phyloP scores from a whole-genome alignment of 2,329 filamentous ascomycete genomes.

The Chrysoporthe puriensis region DNA sequence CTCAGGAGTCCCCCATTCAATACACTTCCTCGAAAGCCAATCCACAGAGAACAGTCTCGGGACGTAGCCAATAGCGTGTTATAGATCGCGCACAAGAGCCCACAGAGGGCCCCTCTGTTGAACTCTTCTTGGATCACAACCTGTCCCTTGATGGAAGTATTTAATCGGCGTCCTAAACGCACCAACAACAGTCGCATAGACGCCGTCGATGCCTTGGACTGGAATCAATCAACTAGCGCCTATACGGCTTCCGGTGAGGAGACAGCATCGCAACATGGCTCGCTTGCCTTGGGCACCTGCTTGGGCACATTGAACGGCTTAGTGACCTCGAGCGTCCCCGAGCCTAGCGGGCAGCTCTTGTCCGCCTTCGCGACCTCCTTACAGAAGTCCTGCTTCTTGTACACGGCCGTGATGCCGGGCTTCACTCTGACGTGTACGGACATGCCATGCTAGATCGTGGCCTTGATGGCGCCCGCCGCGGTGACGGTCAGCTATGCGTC shows the following conservation, averaged over 20 bases:
- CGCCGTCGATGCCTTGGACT: not conserved
- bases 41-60: too few relatives aligned
- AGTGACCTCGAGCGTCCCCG: not conserved
- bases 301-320: constrained; percentile 1
- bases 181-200: not conserved
- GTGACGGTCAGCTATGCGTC: not conserved
- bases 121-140: not conserved
- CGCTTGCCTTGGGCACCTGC: not conserved
- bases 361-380: not conserved
- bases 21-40: too few relatives aligned
- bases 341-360: not conserved
- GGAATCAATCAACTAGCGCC: not conserved
- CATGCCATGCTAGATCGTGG: not conserved
- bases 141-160: not conserved
- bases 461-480: not conserved
- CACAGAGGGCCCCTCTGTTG: too few relatives aligned
- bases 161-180: not conserved
- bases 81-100: too few relatives aligned
- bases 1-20: too few relatives aligned
- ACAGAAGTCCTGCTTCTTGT: not conserved
- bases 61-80: too few relatives aligned
- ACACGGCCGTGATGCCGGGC: too few relatives aligned
- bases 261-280: too few relatives aligned
- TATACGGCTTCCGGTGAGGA: too few relatives aligned
- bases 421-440: too few relatives aligned